phyloP scores from a whole-genome alignment of 1,139 yeast genomes.

The Kluyveromyces sp. region DNA sequence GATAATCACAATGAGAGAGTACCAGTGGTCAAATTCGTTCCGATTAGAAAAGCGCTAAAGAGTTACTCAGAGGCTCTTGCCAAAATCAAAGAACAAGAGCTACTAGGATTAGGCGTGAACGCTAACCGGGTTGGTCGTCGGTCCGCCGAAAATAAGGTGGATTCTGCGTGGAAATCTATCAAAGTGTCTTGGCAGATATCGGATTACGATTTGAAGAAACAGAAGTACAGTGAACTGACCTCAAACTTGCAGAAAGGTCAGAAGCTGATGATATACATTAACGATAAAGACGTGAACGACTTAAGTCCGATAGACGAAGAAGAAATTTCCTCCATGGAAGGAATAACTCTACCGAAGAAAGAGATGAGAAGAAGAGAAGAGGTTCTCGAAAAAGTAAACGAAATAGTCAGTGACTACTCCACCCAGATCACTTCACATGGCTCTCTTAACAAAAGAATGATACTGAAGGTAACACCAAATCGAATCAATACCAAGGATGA shows the following conservation, averaged over 20 bases:
- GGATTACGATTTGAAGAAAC: slow-evolving; percentile 37
- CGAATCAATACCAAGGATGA: slow-evolving; percentile 18
- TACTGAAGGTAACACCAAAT: slow-evolving; percentile 28
- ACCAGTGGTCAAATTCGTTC: slow-evolving; percentile 36
- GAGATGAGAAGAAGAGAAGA: slow-evolving; percentile 26
- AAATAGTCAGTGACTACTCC: slow-evolving; percentile 30
- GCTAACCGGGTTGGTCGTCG: slow-evolving; percentile 17
- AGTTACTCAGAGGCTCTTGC: slow-evolving; percentile 38
- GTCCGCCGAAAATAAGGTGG: slow-evolving; percentile 21
- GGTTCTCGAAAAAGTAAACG: slow-evolving; percentile 31
- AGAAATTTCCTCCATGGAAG: not conserved
- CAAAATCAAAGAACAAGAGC: slow-evolving; percentile 28
- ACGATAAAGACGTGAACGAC: slow-evolving; percentile 23
- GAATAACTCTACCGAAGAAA: slow-evolving; percentile 13
- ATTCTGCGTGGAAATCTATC: slow-evolving; percentile 33
- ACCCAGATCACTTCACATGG: slow-evolving; percentile 32
- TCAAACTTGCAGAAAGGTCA: slow-evolving; percentile 35
- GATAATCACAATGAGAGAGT: slow-evolving; percentile 13
- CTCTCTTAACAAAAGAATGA: slow-evolving; percentile 24
- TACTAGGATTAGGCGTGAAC: slow-evolving; percentile 23
- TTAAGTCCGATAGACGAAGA: slow-evolving; percentile 6
- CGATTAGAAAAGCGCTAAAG: slow-evolving; percentile 33
- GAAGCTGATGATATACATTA: slow-evolving; percentile 35
- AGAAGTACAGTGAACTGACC: slow-evolving; percentile 39
- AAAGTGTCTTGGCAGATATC: slow-evolving; percentile 42